phyloP scores from a whole-genome alignment of 2,329 filamentous ascomycete genomes.

The Cytospora piceae region DNA sequence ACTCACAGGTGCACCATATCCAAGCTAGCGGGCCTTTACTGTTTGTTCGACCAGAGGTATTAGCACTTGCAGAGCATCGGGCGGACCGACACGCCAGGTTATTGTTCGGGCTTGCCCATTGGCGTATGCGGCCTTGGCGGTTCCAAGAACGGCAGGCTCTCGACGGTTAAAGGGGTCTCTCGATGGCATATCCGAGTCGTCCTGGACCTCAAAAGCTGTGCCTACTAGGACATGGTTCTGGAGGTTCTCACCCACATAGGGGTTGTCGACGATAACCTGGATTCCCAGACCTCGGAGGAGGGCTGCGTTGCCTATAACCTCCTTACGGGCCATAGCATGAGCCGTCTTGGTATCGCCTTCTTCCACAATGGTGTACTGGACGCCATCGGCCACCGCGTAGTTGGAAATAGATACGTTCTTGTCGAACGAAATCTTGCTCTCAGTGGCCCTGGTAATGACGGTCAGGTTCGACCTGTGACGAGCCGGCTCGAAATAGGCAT shows the following conservation, averaged over 20 bases:
- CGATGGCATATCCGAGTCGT: neutral
- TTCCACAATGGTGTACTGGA: constrained; percentile 10
- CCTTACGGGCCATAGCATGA: constrained; percentile 20
- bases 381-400: constrained; percentile 20
- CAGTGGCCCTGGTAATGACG: constrained; percentile 32
- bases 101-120: neutral
- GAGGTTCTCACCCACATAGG: constrained; percentile 44
- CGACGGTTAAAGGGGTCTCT: neutral
- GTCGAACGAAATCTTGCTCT: constrained; percentile 33
- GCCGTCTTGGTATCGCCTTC: constrained; percentile 28
- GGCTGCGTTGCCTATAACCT: constrained; percentile 40
- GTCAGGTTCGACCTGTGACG: constrained; percentile 23
- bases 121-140: constrained; percentile 3
- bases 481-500: constrained; percentile 23
- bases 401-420: neutral
- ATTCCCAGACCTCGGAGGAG: constrained; percentile 40
- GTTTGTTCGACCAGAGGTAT: neutral
- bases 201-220: constrained; percentile 37
- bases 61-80: neutral
- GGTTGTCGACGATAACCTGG: constrained; percentile 39
- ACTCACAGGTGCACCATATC: too few relatives aligned
- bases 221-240: constrained; percentile 40
- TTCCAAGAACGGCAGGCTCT: constrained; percentile 3
- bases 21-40: neutral
- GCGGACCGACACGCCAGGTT: neutral